phyloP scores from a whole-genome alignment of 176 grass and related monocot species.

The Elymus sibiricus region DNA sequence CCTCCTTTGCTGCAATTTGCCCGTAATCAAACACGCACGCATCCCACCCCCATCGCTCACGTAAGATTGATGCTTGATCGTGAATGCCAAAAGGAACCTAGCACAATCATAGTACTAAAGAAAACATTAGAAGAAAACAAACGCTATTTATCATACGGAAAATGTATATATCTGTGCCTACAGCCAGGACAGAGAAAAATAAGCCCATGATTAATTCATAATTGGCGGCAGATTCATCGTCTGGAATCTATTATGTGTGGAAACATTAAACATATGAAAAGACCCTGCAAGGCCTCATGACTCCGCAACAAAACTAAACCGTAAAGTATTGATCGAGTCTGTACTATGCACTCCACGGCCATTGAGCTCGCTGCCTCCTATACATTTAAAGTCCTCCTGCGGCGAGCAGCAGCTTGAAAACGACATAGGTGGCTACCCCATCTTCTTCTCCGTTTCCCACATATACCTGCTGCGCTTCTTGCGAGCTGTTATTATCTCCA shows the following conservation, averaged over 20 bases:
- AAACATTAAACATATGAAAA: constrained; percentile 51
- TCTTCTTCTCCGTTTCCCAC: constrained; percentile 31
- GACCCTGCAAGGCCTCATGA: constrained; percentile 37
- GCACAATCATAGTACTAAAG: constrained; percentile 16
- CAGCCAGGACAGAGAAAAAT: neutral
- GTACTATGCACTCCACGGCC: neutral
- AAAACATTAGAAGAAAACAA: neutral
- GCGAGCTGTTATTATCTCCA: neutral
- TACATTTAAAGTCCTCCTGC: neutral
- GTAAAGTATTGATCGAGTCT: constrained; percentile 30
- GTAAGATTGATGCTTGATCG: neutral
- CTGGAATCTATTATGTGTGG: constrained; percentile 40
- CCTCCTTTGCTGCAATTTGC: constrained; percentile 32
- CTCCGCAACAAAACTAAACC: constrained; percentile 26
- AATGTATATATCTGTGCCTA: neutral
- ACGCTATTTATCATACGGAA: neutral
- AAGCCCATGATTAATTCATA: constrained; percentile 22
- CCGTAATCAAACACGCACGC: constrained; percentile 23
- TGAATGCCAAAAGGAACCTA: neutral
- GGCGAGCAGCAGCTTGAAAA: constrained; percentile 29
- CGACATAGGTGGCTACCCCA: constrained; percentile 15
- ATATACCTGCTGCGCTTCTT: constrained; percentile 5
- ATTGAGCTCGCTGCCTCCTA: neutral
- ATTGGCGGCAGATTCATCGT: constrained; percentile 7
- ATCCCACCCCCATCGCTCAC: neutral